Conservation (phyloP, 139 green algal genomes). For the Chlorella sp. region DNA sequence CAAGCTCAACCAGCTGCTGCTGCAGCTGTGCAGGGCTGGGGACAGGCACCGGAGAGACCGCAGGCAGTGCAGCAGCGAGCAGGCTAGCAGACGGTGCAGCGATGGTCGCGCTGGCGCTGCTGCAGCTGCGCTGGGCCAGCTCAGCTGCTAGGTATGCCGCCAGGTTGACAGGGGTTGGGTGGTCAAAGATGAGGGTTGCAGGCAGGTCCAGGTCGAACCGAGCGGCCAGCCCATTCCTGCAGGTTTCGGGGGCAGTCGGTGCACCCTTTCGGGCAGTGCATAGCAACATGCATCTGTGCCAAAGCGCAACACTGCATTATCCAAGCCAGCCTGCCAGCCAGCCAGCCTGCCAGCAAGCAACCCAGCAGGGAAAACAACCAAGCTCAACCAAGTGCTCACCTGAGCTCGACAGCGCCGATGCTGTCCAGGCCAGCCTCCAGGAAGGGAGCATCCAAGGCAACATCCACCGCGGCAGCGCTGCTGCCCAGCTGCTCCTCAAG, state of each 20-base stretch:
- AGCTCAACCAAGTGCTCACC: constrained; percentile 9
- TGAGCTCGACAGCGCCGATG: constrained; percentile 80
- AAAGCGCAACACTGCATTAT: no score
- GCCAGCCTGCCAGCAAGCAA: not conserved
- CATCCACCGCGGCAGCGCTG: not conserved
- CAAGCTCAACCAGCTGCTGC: no score
- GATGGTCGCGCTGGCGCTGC: not conserved
- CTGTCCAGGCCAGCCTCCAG: constrained; percentile 67
- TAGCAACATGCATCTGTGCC: no score
- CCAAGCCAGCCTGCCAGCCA: no score
- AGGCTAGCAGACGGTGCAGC: no score
- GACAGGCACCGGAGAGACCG: no score
- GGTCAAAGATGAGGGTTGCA: constrained; percentile 79
- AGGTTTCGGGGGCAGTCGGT: not conserved
- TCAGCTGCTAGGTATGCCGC: not conserved
- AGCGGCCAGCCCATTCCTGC: constrained; percentile 57
- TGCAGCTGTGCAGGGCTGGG: no score
- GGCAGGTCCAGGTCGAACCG: constrained; percentile 38
- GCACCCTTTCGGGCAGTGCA: no score
- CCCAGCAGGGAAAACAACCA: not conserved
- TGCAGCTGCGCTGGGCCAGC: not conserved
- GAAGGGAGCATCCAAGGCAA: constrained; percentile 21
- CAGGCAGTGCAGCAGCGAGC: no score
- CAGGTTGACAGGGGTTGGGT: constrained; percentile 64
- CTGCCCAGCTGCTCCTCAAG: not conserved